Conservation (phyloP, 768 basidiomycete genomes). For the Lentinula guzmanii region DNA sequence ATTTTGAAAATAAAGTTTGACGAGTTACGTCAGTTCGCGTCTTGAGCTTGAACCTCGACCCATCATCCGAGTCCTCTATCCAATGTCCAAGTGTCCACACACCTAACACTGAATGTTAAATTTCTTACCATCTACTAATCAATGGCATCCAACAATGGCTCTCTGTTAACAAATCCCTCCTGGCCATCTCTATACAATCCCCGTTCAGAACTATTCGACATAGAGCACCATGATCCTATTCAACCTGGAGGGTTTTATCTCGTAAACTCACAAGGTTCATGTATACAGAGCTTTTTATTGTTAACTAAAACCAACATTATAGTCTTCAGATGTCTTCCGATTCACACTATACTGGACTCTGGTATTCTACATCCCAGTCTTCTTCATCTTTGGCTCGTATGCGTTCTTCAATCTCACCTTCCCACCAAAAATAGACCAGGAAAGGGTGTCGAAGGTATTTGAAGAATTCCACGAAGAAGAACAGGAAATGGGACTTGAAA, state of each 20-base stretch:
- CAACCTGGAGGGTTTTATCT: conserved; percentile 40
- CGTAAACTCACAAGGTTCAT: conserved; percentile 30
- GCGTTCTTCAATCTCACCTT: conserved; percentile 49
- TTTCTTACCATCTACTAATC: neutral
- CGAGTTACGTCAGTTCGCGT: too few species aligned
- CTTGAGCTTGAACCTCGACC: too few species aligned
- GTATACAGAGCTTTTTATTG: neutral
- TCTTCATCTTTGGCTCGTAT: conserved; percentile 40
- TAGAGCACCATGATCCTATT: conserved; percentile 29
- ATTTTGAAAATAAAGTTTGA: too few species aligned
- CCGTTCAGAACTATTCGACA: conserved; percentile 40
- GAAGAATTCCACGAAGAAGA: neutral
- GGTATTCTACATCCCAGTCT: conserved; percentile 44
- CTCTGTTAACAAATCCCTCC: conserved; percentile 12
- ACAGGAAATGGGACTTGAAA: neutral
- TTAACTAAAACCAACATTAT: neutral
- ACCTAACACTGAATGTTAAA: neutral
- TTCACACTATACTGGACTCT: conserved; percentile 52
- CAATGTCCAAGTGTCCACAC: neutral
- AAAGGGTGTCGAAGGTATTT: neutral
- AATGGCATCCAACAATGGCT: neutral
- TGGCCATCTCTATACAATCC: conserved; percentile 52
- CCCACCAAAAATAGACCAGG: conserved; percentile 25
- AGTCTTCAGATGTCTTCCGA: conserved; percentile 38
- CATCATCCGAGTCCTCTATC: neutral